phyloP scores from a whole-genome alignment of 345 rosid genomes.

The Populus alba region DNA sequence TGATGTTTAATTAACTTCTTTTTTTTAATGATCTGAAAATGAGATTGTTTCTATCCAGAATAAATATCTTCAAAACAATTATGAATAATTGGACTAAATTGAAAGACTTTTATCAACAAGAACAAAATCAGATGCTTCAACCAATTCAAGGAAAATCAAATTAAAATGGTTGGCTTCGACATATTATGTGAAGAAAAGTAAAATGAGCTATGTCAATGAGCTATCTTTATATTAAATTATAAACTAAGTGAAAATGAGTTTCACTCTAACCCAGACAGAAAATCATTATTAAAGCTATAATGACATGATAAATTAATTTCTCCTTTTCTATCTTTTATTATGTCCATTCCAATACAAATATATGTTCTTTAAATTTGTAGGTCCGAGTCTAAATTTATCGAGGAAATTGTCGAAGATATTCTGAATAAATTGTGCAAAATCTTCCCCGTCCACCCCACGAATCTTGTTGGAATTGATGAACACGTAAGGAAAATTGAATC shows the following conservation, averaged over 20 bases:
- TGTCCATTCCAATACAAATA: no score
- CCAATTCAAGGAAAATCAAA: neutral
- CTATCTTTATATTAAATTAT: no score
- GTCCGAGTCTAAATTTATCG: neutral
- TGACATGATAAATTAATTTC: no score
- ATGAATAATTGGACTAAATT: neutral
- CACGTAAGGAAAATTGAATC: neutral
- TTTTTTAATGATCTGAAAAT: neutral
- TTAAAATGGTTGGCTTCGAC: no score
- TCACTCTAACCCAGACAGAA: no score
- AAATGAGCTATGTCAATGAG: no score
- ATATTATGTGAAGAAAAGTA: no score
- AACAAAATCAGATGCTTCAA: neutral
- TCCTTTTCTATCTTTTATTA: no score
- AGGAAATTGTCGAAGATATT: neutral
- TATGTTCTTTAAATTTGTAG: neutral
- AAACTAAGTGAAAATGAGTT: no score
- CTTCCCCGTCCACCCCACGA: neutral
- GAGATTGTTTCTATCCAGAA: neutral
- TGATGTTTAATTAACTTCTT: no score
- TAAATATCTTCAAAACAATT: neutral
- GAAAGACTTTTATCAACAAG: neutral
- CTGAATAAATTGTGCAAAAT: neutral
- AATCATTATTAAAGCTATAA: no score
- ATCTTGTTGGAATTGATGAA: neutral